A percentile compares a stretch with the other conserved stretches of the same genome.
Evolutionary conservation across 1,284 basidiomycete species (phyloP).

Genomic region (Ceratobasidium sp.): DNA sequence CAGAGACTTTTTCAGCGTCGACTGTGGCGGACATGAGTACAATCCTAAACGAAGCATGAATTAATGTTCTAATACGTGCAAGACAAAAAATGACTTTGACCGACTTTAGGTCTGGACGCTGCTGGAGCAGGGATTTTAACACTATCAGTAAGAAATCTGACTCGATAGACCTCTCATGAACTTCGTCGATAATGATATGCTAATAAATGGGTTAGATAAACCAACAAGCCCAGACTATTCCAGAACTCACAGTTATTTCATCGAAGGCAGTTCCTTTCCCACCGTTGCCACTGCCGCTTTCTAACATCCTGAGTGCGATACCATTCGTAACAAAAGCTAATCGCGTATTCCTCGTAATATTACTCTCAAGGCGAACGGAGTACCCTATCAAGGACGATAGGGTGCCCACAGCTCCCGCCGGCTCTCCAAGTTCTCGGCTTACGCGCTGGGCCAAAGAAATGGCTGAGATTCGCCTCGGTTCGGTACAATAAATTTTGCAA

Average conservation of each 20-base stretch:
- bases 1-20: conserved; percentile 94
- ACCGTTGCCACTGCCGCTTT: conserved; percentile 73
- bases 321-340: conserved; percentile 93
- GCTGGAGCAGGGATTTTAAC: conserved; percentile 85
- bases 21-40: conserved; percentile 98
- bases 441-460: conserved; percentile 97
- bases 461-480: conserved; percentile 96
- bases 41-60: conserved; percentile 63
- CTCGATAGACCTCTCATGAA: conserved; percentile 96
- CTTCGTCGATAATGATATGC: conserved; percentile 90
- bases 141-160: conserved; percentile 98
- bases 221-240: conserved; percentile 11
- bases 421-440: conserved; percentile 92
- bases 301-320: conserved; percentile 96
- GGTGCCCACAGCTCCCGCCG: conserved; percentile 82
- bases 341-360: conserved; percentile 82
- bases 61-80: background rate
- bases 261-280: conserved; percentile 85
- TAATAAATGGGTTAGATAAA: conserved; percentile 49
- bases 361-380: conserved; percentile 93
- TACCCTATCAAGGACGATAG: conserved; percentile 89
- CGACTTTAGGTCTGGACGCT: conserved; percentile 86
- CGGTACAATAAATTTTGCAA: conserved; percentile 96
- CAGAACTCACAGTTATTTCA: conserved; percentile 81
- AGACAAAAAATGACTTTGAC: conserved; percentile 43